Percentiles rank a stretch among this genome's conserved stretches.
Evolutionary conservation across 2,329 filamentous ascomycete genomes (phyloP).

Genomic region (Colletotrichum nymphaeae): DNA sequence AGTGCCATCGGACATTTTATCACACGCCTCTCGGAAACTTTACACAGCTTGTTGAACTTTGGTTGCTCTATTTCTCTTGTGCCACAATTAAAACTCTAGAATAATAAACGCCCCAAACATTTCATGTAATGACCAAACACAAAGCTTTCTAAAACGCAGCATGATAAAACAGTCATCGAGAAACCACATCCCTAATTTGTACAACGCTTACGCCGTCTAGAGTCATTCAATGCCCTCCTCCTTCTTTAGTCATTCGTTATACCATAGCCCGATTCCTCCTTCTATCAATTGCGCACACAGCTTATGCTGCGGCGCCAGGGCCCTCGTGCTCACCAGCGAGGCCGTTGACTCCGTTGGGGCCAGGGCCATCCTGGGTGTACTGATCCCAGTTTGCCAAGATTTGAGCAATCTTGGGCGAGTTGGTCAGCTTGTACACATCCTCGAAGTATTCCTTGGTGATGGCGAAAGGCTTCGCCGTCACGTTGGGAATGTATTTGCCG

Average conservation of each 20-base stretch:
- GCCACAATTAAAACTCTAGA: constrained; percentile 15
- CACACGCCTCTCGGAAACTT: background rate
- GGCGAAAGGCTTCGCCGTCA: constrained; percentile 94
- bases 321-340: constrained; percentile 51
- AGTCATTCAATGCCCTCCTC: constrained; percentile 30
- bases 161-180: constrained; percentile 25
- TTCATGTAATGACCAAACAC: background rate
- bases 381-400: constrained; percentile 90
- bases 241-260: constrained; percentile 7
- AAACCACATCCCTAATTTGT: constrained; percentile 25
- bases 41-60: constrained; percentile 10
- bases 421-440: constrained; percentile 95
- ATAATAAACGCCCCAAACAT: constrained; percentile 21
- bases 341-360: constrained; percentile 50
- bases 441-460: constrained; percentile 99
- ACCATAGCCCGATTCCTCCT: constrained; percentile 32
- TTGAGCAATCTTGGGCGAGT: constrained; percentile 80
- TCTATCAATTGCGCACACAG: constrained; percentile 38
- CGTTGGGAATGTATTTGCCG: constrained; percentile 99
- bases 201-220: constrained; percentile 34
- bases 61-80: constrained; percentile 32
- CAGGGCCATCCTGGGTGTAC: constrained; percentile 66
- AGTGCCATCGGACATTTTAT: constrained; percentile 10
- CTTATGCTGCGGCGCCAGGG: constrained; percentile 53
- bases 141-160: constrained; percentile 24